A percentile compares a stretch with the other conserved stretches of the same genome.
Conservation (phyloP, 371 early-diverging fungal species). For the Catenaria anguillulae region DNA sequence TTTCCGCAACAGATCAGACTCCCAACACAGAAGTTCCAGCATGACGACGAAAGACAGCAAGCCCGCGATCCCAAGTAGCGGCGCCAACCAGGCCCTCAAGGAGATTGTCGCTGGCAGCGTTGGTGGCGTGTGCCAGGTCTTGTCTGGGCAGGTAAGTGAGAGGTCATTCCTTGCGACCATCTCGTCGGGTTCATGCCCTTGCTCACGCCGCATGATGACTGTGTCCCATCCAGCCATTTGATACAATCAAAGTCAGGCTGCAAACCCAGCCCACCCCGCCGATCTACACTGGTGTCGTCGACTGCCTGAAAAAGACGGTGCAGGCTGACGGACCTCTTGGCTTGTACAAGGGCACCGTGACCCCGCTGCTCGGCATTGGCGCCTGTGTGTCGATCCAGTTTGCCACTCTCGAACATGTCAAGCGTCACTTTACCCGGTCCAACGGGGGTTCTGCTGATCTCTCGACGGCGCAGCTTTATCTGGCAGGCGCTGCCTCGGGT, state of each 20-base stretch:
- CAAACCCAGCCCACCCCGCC: conserved; percentile 30
- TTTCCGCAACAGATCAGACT: too few species aligned
- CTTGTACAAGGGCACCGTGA: conserved; percentile 41
- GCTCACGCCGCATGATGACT: too few species aligned
- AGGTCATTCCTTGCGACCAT: too few species aligned
- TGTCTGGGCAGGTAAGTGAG: conserved; percentile 18
- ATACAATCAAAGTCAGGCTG: conserved; percentile 34
- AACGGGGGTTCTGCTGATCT: conserved; percentile 17
- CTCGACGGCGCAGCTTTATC: conserved; percentile 23
- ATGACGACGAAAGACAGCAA: background rate
- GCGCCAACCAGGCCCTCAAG: conserved; percentile 17
- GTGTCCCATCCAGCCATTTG: conserved; percentile 29
- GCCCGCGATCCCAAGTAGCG: too few species aligned
- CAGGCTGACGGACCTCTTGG: conserved; percentile 27
- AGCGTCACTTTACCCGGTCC: conserved; percentile 19
- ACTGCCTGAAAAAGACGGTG: conserved; percentile 29
- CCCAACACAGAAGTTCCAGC: too few species aligned
- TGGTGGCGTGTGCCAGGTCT: conserved; percentile 34
- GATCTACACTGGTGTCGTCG: conserved; percentile 23
- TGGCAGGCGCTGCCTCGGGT: conserved; percentile 30
- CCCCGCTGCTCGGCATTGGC: conserved; percentile 35
- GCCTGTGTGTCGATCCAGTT: conserved; percentile 44
- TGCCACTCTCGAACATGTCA: conserved; percentile 28
- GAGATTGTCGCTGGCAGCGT: conserved; percentile 36
- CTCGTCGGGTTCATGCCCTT: too few species aligned